A percentile compares a stretch with the other conserved stretches of the same genome.
phyloP scores from a whole-genome alignment of 192 early-diverging fungal species.

The Coemansia sp. region DNA sequence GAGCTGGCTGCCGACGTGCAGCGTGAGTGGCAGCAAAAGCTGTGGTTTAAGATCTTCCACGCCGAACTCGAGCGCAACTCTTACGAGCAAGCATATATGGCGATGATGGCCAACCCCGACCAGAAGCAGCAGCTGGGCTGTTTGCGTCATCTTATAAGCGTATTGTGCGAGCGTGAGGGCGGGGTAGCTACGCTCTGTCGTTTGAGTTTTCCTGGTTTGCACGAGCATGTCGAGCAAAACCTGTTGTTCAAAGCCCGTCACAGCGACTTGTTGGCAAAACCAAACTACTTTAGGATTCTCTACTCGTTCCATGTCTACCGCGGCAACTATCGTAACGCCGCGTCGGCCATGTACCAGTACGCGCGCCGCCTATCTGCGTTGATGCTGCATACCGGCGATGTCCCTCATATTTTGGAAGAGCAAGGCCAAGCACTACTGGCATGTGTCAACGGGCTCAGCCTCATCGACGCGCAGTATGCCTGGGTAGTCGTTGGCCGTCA shows the following conservation, averaged over 20 bases:
- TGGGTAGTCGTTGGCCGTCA: constrained; percentile 50
- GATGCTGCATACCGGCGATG: constrained; percentile 25
- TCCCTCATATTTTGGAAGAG: constrained; percentile 22
- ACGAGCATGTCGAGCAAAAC: constrained; percentile 50
- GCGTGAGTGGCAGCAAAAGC: constrained; percentile 22
- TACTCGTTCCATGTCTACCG: constrained; percentile 58
- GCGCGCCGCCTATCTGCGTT: constrained; percentile 33
- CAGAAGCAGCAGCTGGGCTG: constrained; percentile 39
- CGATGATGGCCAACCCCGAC: constrained; percentile 54
- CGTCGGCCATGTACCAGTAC: constrained; percentile 59
- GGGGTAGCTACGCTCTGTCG: constrained; percentile 45
- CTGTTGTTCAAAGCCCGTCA: constrained; percentile 58
- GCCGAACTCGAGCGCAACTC: constrained; percentile 39
- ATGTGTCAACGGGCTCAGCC: constrained; percentile 41
- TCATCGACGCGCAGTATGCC: constrained; percentile 48
- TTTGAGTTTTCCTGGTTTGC: constrained; percentile 44
- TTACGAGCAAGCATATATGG: constrained; percentile 53
- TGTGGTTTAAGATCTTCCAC: constrained; percentile 57
- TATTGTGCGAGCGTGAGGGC: constrained; percentile 49
- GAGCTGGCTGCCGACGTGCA: constrained; percentile 2
- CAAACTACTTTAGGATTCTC: constrained; percentile 55
- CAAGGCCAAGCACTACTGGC: constrained; percentile 49
- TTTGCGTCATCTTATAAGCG: constrained; percentile 49
- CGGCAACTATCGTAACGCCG: constrained; percentile 57
- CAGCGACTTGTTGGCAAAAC: constrained; percentile 29